Base-by-base conservation (phyloP, 495 filamentous ascomycete species). In the Penicillium goetzii region DNA sequence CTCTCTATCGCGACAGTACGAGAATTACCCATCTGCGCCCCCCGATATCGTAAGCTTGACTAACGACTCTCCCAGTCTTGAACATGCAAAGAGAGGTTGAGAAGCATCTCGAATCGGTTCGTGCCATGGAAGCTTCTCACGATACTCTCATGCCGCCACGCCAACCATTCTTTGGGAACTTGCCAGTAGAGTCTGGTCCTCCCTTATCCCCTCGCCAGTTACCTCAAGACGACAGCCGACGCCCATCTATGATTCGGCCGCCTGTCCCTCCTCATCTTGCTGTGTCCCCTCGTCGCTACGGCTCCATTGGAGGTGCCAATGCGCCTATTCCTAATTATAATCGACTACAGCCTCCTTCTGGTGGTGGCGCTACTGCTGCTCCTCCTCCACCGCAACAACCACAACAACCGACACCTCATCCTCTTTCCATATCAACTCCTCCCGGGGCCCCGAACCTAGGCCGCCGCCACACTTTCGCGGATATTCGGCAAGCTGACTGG, bases 401-500 rank as follows among this genome's bases (percentile, higher is more conserved):
- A 3, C 84, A 88, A 63, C 84, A 82, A 49, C 84, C 88, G 21
- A 82, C 81, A 25, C 88, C 89, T 28, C 92, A 96, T 72, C 92
- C 92, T 52, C 81, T 97, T 47, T 85, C 92, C 1, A 88, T 90
- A 21, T 85, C 90, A 32, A 89, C 92, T 28, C 90, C 91, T 26
- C 89, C 91, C 12, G 85, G 80, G 0, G 52, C n/a, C 21, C 78
- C 87, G 56, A 90, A 88, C 68, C 80, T 97, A 36, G 84, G 88
- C 33, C 88, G 95, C 23, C 88, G 95, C 47, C 95, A 99, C 75
- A 99, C 95, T 2, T 95, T 94, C 52, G 95, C 95, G 58, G 95
- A 99, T 68, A 98, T 99, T 66, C 90, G 95, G 32, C 87, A 90
- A 43, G 90, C 90, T 66, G 91, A 92, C 56, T 97, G 95, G 95